Base-by-base conservation (phyloP, 2,329 filamentous ascomycete species). In the Sporothrix dimorphospora region DNA sequence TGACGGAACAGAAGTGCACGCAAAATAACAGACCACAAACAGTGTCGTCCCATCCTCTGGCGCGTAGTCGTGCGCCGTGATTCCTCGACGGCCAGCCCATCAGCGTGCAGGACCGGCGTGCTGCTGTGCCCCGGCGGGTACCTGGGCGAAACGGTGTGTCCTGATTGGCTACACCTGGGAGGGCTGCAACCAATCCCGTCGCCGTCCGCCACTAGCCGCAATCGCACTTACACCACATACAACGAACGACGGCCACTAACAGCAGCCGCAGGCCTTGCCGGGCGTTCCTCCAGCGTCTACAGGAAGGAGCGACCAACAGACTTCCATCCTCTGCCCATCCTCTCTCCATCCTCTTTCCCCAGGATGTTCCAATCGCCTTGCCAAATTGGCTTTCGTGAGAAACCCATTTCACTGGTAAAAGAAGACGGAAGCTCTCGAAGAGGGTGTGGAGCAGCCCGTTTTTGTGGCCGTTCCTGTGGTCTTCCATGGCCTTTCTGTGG, bases 61-160 rank as follows among this genome's bases (percentile, higher is more conserved):
- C 69, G 69, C 69, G 42, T 70, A 70, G 45, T 70, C 55, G 30
- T 63, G 55, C n/a, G 3, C n/a, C 27, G n/a, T 70, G 69, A 70
- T 70, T 70, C 69, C 40, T 21, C 30, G 6, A n/a, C 27, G 1
- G 45, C 57, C 65, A 68, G 40, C 51, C 68, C 68, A 70, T 70
- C 68, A 67, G 61, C 61, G 70, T 59, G 11, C 34, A 42, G 57
- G 21, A 53, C 24, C n/a, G 8, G 19, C 38, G 21, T 8, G 12
- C 9, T 55, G n/a, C 49, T 69, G 66, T 69, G 66, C 66, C 34
- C n/a, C 12, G 49, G 49, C 47, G 65, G 65, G 47, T 38, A 34
- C 27, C 40, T 34, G 8, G 7, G 21, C 12, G 6, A 42, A 6
- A 5, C 16, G 0, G 6, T 4, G 63, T 19, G 19, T 4, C 9